A percentile compares a stretch with the other conserved stretches of the same genome.
These are phyloP conservation scores for Lachancea dasiensis DNA, from an alignment of 805 yeast genomes.

Conservation along the genomic window DNA sequence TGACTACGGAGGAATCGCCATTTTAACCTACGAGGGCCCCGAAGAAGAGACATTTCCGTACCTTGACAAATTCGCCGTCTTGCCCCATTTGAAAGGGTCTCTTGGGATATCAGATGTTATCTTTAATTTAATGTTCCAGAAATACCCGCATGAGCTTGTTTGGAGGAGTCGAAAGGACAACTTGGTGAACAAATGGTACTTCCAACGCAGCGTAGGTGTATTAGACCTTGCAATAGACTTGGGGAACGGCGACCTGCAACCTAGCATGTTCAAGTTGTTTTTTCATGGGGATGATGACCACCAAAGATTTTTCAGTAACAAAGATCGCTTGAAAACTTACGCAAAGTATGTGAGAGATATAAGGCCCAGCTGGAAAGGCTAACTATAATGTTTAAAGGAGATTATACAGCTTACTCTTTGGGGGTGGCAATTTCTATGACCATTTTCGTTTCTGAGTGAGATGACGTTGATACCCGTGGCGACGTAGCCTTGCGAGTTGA, in stretches of 20 bases:
- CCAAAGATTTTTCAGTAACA: conserved; percentile 13
- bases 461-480: too few species aligned
- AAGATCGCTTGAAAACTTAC: conserved; percentile 21
- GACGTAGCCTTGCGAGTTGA: too few species aligned
- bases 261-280: conserved; percentile 35
- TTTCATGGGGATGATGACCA: conserved; percentile 35
- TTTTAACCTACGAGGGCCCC: conserved; percentile 74
- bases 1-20: conserved; percentile 93
- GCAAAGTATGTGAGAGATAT: conserved; percentile 32
- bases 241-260: conserved; percentile 30
- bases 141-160: conserved; percentile 65
- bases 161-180: conserved; percentile 88
- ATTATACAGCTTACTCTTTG: too few species aligned
- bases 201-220: conserved; percentile 79
- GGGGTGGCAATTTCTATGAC: too few species aligned
- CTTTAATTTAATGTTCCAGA: conserved; percentile 67
- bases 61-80: conserved; percentile 90
- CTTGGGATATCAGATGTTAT: conserved; percentile 92
- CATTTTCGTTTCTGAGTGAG: too few species aligned
- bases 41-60: conserved; percentile 50
- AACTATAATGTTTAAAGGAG: background rate
- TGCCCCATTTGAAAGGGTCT: conserved; percentile 77
- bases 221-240: conserved; percentile 38
- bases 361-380: conserved; percentile 30
- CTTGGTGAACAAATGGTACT: conserved; percentile 97